Evolutionary conservation across 1,284 basidiomycete genomes (phyloP), one percentile per base, ranked within the genome.

Genomic region (Puccinia polysora): DNA sequence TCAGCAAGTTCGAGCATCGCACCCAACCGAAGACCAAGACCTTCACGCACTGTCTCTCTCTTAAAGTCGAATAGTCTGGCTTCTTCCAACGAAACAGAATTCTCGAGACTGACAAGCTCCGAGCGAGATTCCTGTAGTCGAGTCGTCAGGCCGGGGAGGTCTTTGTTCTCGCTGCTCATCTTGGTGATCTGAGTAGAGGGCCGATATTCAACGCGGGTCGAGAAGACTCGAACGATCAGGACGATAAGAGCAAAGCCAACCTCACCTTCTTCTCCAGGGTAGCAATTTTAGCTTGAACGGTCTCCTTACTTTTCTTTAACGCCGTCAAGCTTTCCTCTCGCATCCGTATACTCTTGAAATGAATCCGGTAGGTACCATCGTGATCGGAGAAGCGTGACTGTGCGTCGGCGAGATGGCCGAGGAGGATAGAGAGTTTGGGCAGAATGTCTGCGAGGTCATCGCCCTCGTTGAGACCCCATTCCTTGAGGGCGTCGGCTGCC

Each of bases 111-210:
- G 36, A 75, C 47, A 75, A 78, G 77, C 68, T 79, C 78, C 36
- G 76, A 74, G 45, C 75, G 65, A 74, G 77, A 64, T 50, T 79
- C 78, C 2, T 68, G 53, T 40, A 79, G 68, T n/a, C 75, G 68
- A 38, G 74, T 73, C 6, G 52, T 67, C 28, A 75, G 73, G 0
- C 52, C 72, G 2, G 77, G 75, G 4, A 77, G 62, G 43, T 79
- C 76, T 62, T 78, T 78, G 70, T 78, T 75, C 60, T 79, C 78
- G 45, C 76, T 75, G 67, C 76, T 78, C 77, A 78, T 79, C 70
- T 77, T 78, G 12, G 75, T 73, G 0, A 78, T 75, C 75, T 77
- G 65, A 49, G 28, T 0, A 40, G 12, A 34, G 36, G 15, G 32
- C 30, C 15, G n/a, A 8, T 2, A 38, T 12, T n/a, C 12, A 64